Percentiles rank a stretch among this genome's conserved stretches.
Conservation (phyloP, 352 stramenopile genomes). For the Halophytophthora batemanensis region DNA sequence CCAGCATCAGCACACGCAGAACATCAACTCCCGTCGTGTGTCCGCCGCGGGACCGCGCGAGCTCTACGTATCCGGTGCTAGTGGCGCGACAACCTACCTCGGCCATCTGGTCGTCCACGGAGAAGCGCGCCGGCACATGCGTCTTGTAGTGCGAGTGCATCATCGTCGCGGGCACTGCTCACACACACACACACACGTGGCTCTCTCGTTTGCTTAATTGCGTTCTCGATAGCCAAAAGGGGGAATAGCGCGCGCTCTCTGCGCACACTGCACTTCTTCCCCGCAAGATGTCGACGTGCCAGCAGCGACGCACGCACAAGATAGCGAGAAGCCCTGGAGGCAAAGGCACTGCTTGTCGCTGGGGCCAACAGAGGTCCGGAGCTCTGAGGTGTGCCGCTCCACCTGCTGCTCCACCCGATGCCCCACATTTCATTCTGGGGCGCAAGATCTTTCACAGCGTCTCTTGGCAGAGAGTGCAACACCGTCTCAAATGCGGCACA, state of each 20-base stretch:
- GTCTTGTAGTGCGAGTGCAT: slow-evolving; percentile 83
- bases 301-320: background rate
- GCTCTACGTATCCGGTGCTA: background rate
- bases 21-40: background rate
- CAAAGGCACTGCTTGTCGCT: background rate
- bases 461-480: too few relatives aligned
- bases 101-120: slow-evolving; percentile 86
- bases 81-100: slow-evolving; percentile 37
- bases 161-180: background rate
- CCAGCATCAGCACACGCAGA: background rate
- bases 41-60: background rate
- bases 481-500: too few relatives aligned
- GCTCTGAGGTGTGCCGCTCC: too few relatives aligned
- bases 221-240: background rate
- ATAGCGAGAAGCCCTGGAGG: slow-evolving; percentile 1
- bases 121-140: slow-evolving; percentile 80
- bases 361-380: too few relatives aligned
- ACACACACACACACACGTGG: slow-evolving; percentile 1
- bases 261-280: background rate
- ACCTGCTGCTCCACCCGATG: too few relatives aligned
- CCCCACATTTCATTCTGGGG: too few relatives aligned
- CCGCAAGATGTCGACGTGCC: too few relatives aligned
- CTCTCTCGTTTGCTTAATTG: background rate
- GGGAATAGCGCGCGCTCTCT: background rate
- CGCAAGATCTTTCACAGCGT: too few relatives aligned